Evolutionary conservation across 805 yeast species (phyloP).

Genomic region (Clavispora vitiphila): DNA sequence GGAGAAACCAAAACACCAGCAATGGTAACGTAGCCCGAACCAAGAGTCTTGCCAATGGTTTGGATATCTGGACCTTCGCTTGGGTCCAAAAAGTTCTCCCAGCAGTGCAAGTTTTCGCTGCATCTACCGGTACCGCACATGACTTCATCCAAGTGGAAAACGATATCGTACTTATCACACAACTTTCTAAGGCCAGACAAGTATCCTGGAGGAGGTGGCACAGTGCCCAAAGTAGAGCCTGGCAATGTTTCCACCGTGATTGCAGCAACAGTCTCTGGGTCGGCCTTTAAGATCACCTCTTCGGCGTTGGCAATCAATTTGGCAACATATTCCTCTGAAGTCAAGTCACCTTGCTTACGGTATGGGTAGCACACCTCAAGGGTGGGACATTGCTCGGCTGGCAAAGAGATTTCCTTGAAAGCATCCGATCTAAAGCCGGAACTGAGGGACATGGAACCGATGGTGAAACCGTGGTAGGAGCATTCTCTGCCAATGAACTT

Average conservation of each 20-base stretch:
- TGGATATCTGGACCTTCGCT: slow-evolving; percentile 28
- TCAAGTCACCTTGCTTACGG: slow-evolving; percentile 23
- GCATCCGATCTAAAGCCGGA: slow-evolving; percentile 14
- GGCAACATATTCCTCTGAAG: slow-evolving; percentile 18
- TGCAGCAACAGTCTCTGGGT: slow-evolving; percentile 25
- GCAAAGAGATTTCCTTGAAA: slow-evolving; percentile 20
- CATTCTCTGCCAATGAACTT: slow-evolving; percentile 40
- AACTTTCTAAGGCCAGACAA: slow-evolving; percentile 31
- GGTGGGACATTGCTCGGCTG: slow-evolving; percentile 16
- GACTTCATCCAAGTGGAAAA: slow-evolving; percentile 48
- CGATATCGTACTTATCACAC: slow-evolving; percentile 46
- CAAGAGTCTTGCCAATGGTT: slow-evolving; percentile 28
- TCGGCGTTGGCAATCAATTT: slow-evolving; percentile 21
- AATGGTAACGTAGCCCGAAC: slow-evolving; percentile 28
- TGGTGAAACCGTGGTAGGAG: slow-evolving; percentile 47
- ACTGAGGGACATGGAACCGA: slow-evolving; percentile 39
- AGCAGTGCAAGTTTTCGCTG: slow-evolving; percentile 21
- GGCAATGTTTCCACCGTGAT: slow-evolving; percentile 24
- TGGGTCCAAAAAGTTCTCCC: slow-evolving; percentile 24
- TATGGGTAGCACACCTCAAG: slow-evolving; percentile 23
- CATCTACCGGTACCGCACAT: slow-evolving; percentile 53
- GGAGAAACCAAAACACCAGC: slow-evolving; percentile 28
- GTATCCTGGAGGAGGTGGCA: slow-evolving; percentile 24
- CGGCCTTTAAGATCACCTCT: slow-evolving; percentile 19
- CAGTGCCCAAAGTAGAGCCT: slow-evolving; percentile 26